Evolutionary conservation across 78 protist genomes (phyloP), one percentile per base, ranked within the genome.

Genomic region (Dictyostelium citrinum): DNA sequence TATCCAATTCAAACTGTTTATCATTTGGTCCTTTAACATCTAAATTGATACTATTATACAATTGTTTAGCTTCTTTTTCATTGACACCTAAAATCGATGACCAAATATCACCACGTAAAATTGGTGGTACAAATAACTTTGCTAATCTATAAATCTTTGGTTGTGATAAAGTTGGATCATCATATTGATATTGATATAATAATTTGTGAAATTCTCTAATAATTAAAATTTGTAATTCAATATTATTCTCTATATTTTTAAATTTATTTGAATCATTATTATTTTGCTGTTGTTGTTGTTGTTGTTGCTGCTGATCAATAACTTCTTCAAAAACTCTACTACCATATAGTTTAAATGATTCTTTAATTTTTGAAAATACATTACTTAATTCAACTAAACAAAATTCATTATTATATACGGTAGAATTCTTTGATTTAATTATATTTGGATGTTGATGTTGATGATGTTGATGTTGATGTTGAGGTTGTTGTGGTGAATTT

Each of bases 1-100:
- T 95, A 93, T 97, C 98, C 35, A 96, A 82, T 31, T 96, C 97
- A 22, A 97, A 90, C 51, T 97, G 97, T 22, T 83, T 88, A 74
- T 97, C 98, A 35, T 51, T 61, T 17, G 91, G 79, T 9, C 79
- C 90, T n/a, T 67, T 35, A 45, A 11, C 45, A 61, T 37, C 90
- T 3, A 79, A 70, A 90, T 90, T 79, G 43, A 75, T 61, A 29
- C 84, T 49, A 35, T 71, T 37, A 58, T 27, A 92, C 10, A 51
- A 33, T 5, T 70, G 49, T 12, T 8, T 29, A 4, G 88, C 77
- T 5, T 90, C 95, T 0, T 5, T 10, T 11, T 76, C 80, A 10
- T 31, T 39, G 0, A 97, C 90, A 49, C 97, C 97, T 29, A 97
- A 83, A 24, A 92, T 64, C 1, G 97, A 95, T 5, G 96, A 95